Base-by-base conservation (phyloP, 148 eudicot genomes). In the Nepenthes mirabilis region DNA sequence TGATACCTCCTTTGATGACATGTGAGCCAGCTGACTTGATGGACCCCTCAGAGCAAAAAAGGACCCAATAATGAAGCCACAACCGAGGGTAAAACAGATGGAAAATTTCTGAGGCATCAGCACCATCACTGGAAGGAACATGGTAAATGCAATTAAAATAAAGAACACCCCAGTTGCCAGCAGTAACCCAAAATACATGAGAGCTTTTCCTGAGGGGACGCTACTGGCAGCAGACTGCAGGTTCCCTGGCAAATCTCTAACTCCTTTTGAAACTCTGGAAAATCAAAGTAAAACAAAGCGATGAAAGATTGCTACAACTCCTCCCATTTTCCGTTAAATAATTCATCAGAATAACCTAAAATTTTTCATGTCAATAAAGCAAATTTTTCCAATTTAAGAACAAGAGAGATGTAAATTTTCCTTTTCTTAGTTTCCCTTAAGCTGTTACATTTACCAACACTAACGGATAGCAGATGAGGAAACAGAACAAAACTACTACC, bases 81-180 rank as follows among this genome's bases (percentile, higher is more conserved):
- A 86, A 64, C 98, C 98, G 59, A 82, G 78, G 51, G 98, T 93
- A 70, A 93, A 93, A 70, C 96, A 93, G 62, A 93, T 75, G 45
- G 98, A 91, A 67, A 93, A 93, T 74, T 93, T 93, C 75, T 93
- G 98, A 56, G 98, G 98, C 75, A 93, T 79, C 72, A 93, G 56
- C 36, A 93, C 98, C 75, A 93, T 93, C 55, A 93, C 91, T 0
- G 98, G 96, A 67, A 93, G 95, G 71, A 93, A 93, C 78, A 93
- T 72, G 36, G 96, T 88, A 77, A 93, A 93, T 61, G 98, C 95
- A 52, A 93, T 83, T 77, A 88, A 93, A 55, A 88, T 73, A 53
- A 93, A 88, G 82, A 93, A 93, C 55, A 88, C 85, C 62, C 98
- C 98, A 69, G 89, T 68, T 59, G 95, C 98, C 65, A 93, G 73